phyloP scores from a whole-genome alignment of 306 rosid species.

The Urtica urens region DNA sequence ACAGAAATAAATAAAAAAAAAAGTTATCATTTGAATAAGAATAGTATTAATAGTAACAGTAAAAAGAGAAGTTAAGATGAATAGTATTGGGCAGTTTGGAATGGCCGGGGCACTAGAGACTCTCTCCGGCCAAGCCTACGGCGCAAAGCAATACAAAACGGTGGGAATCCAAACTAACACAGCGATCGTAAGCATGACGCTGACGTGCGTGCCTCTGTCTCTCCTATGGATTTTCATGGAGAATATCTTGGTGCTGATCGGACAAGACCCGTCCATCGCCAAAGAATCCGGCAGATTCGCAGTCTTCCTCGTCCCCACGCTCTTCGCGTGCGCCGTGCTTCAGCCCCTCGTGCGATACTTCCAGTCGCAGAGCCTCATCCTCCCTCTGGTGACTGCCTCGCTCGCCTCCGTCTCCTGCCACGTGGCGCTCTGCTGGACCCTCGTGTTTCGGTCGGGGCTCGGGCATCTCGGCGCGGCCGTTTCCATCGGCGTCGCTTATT shows the following conservation, averaged over 20 bases:
- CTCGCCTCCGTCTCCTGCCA: constrained; percentile 30
- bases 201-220: constrained; percentile 1
- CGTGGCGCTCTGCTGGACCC: constrained; percentile 52
- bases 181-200: constrained; percentile 1
- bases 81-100: constrained; percentile 3
- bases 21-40: too few relatives aligned
- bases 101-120: constrained; percentile 12
- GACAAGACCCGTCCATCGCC: constrained; percentile 10
- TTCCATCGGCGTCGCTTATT: constrained; percentile 48
- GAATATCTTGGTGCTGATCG: background rate
- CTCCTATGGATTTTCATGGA: constrained; percentile 13
- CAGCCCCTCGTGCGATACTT: constrained; percentile 52
- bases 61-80: background rate
- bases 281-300: background rate
- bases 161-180: background rate
- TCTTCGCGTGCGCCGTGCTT: constrained; percentile 53
- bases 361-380: constrained; percentile 51
- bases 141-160: constrained; percentile 1
- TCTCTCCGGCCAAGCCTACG: constrained; percentile 6
- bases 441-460: constrained; percentile 48
- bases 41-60: too few relatives aligned
- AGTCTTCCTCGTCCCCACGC: constrained; percentile 56
- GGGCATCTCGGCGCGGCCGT: constrained; percentile 59
- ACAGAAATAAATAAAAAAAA: too few relatives aligned
- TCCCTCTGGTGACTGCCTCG: constrained; percentile 50